Evolutionary conservation across 2,329 filamentous ascomycete genomes (phyloP).

Genomic region (Ceratocystis lukuohia): DNA sequence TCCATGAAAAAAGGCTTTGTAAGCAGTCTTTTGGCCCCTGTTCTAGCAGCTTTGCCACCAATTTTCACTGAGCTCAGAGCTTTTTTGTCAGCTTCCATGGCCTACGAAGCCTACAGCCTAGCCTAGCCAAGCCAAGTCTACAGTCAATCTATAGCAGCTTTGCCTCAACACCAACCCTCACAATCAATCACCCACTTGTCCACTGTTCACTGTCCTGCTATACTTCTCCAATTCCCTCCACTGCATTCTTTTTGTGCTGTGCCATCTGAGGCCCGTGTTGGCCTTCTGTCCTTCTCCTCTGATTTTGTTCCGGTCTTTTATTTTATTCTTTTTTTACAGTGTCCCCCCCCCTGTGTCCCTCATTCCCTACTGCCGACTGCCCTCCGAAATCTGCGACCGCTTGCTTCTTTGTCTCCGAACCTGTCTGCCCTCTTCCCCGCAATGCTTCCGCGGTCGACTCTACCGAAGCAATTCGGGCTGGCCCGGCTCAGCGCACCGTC

Average conservation of each 20-base stretch:
- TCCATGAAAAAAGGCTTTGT: conserved; percentile 17
- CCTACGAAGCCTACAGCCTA: neutral
- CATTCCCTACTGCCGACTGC: neutral
- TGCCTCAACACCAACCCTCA: no score
- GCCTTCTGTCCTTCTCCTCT: neutral
- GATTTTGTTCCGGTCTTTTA: neutral
- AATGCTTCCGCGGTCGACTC: conserved; percentile 18
- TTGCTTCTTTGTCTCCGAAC: neutral
- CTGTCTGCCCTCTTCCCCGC: neutral
- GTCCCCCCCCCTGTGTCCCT: neutral
- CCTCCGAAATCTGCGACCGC: neutral
- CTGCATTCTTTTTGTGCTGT: neutral
- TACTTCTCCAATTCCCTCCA: neutral
- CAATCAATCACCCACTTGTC: neutral
- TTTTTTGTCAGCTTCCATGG: neutral
- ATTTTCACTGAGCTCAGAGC: neutral
- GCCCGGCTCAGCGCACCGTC: conserved; percentile 11
- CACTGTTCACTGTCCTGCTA: neutral
- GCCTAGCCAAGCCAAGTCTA: neutral
- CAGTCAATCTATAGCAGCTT: no score
- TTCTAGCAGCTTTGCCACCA: neutral
- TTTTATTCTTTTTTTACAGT: neutral
- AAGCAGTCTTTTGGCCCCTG: conserved; percentile 4
- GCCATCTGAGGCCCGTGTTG: neutral
- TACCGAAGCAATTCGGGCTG: conserved; percentile 15